Evolutionary conservation across 306 rosid species (phyloP).

Genomic region (Macrotyloma uniflorum): DNA sequence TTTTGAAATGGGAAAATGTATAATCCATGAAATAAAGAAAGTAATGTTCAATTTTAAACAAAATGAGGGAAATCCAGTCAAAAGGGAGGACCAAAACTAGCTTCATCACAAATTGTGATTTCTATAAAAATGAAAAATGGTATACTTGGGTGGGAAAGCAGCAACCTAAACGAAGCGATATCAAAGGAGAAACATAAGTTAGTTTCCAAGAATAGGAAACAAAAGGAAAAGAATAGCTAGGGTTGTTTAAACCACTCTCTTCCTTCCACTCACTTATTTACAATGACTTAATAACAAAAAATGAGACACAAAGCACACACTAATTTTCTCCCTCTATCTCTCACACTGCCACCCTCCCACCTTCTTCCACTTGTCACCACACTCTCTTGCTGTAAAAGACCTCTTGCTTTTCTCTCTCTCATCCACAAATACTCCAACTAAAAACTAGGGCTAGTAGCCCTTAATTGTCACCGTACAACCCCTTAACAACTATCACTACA

Average conservation of each 20-base stretch:
- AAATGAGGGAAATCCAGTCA: slow-evolving; percentile 7
- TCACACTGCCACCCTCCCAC: slow-evolving; percentile 36
- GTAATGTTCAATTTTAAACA: background rate
- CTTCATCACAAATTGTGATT: slow-evolving; percentile 1
- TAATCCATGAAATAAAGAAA: background rate
- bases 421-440: slow-evolving; percentile 72
- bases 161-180: slow-evolving; percentile 63
- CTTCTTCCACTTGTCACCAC: slow-evolving; percentile 77
- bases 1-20: background rate
- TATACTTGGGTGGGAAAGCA: slow-evolving; percentile 39
- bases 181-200: slow-evolving; percentile 56
- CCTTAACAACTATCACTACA: slow-evolving; percentile 56
- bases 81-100: slow-evolving; percentile 12
- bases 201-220: slow-evolving; percentile 65
- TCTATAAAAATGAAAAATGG: slow-evolving; percentile 12
- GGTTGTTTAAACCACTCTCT: slow-evolving; percentile 69
- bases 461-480: slow-evolving; percentile 58
- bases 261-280: slow-evolving; percentile 43
- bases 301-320: background rate
- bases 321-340: slow-evolving; percentile 23
- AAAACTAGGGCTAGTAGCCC: slow-evolving; percentile 73
- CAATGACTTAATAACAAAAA: background rate
- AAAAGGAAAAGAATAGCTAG: slow-evolving; percentile 68
- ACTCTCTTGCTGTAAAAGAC: slow-evolving; percentile 38
- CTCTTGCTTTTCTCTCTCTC: slow-evolving; percentile 49